These are phyloP conservation scores for Hydrangea macrophylla DNA, from an alignment of 148 eudicot genomes.

Conservation along the genomic window DNA sequence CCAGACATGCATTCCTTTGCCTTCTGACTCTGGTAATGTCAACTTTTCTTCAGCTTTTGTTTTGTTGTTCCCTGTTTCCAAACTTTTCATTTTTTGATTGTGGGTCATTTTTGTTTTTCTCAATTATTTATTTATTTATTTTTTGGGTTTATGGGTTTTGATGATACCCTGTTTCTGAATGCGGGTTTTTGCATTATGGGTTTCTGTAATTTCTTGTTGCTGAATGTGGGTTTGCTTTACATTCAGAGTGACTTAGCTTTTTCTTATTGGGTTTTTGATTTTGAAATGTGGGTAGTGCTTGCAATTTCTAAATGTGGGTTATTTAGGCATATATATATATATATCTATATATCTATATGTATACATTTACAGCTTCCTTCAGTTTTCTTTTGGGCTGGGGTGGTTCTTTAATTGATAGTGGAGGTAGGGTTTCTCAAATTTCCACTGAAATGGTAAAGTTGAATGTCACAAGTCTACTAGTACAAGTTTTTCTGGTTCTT, in stretches of 20 bases:
- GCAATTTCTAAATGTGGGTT: no score
- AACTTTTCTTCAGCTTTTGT: not conserved
- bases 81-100: no score
- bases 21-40: constrained; percentile 50
- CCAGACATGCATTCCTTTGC: constrained; percentile 53
- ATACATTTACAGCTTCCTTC: no score
- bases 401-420: not conserved
- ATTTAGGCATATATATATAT: no score
- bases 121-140: no score
- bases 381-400: no score
- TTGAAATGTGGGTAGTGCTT: not conserved
- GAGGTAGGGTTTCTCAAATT: not conserved
- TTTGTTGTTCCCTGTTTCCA: no score
- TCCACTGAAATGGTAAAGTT: no score
- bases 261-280: not conserved
- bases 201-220: not conserved
- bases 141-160: constrained; percentile 6
- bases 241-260: not conserved
- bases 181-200: not conserved
- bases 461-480: no score
- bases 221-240: constrained; percentile 14
- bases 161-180: not conserved
- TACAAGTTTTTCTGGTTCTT: no score
- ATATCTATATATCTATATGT: no score
- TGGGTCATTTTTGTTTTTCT: no score